Evolutionary conservation across 805 yeast genomes (phyloP), one percentile per base, ranked within the genome.

Genomic region (Wickerhamiella sorbophila): DNA sequence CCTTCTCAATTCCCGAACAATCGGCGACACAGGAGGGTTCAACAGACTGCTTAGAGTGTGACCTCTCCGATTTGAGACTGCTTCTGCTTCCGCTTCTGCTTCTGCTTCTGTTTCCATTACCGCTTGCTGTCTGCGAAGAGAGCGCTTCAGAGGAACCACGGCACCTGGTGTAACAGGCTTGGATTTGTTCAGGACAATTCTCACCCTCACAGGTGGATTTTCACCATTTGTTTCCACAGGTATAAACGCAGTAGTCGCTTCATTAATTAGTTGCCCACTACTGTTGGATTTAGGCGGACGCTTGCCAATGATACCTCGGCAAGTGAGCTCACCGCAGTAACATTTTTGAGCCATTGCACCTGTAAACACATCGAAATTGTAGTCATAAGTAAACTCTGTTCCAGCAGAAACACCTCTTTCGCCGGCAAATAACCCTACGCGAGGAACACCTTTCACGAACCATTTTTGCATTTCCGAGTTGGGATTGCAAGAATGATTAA

Each of bases 401-500:
- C 71, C 72, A 5, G 59, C 52, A 1, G 45, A 36, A 4, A 70
- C 64, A 1, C 54, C 54, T 14, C 54, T 49, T n/a, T 56, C 53
- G 4, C 61, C 63, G 12, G 72, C 71, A 50, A 68, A 70, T 14
- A 70, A 50, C 0, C 72, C 74, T 42, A 70, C 62, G 33, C 68
- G 53, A 4, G 74, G 71, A 3, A 44, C 36, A n/a, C 60, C 66
- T 38, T 65, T 56, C 29, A 67, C 70, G 15, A 56, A 58, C 73
- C 74, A 70, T 46, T 67, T 66, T 52, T 70, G 70, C 59, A 70
- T 69, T 36, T 61, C 65, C 19, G 67, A 59, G 42, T 70, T 70
- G 38, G 75, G 74, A 39, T 53, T 51, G 50, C 72, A 67, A 14
- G 72, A 67, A 47, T 70, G 75, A 52, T 70, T 70, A 22, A 66